phyloP scores from a whole-genome alignment of 108 stramenopile genomes.

The Cyclostephanos invisitatus region DNA sequence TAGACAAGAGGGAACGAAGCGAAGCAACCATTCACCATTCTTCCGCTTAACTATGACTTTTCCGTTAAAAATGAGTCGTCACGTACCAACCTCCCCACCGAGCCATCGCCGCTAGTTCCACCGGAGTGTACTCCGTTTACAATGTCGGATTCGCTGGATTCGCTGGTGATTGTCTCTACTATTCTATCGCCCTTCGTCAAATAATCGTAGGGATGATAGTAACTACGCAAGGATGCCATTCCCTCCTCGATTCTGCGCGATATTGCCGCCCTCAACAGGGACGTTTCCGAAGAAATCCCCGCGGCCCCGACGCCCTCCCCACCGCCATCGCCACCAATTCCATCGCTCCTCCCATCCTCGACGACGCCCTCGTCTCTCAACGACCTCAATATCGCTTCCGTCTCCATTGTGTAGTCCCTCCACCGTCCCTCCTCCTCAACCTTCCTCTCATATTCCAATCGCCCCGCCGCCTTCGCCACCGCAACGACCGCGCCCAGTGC shows the following conservation, averaged over 20 bases:
- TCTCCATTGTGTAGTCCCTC: constrained; percentile 25
- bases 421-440: constrained; percentile 37
- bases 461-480: constrained; percentile 37
- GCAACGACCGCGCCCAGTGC: constrained; percentile 38
- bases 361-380: constrained; percentile 6
- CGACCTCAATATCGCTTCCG: constrained; percentile 25
- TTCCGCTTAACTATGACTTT: no score
- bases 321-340: background rate
- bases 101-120: no score
- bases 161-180: background rate
- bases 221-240: constrained; percentile 23
- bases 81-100: background rate
- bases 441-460: constrained; percentile 42
- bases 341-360: background rate
- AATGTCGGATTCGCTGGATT: constrained; percentile 2
- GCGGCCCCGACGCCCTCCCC: no score
- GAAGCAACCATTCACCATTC: no score
- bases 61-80: no score
- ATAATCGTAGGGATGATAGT: constrained; percentile 37
- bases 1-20: no score
- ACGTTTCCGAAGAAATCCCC: constrained; percentile 29
- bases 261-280: constrained; percentile 37
- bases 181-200: constrained; percentile 15
- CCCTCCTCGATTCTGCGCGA: constrained; percentile 39
- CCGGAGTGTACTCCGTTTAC: background rate